Evolutionary conservation across 768 basidiomycete genomes (phyloP), one percentile per base, ranked within the genome.

Genomic region (Leccinum disarticulatum): DNA sequence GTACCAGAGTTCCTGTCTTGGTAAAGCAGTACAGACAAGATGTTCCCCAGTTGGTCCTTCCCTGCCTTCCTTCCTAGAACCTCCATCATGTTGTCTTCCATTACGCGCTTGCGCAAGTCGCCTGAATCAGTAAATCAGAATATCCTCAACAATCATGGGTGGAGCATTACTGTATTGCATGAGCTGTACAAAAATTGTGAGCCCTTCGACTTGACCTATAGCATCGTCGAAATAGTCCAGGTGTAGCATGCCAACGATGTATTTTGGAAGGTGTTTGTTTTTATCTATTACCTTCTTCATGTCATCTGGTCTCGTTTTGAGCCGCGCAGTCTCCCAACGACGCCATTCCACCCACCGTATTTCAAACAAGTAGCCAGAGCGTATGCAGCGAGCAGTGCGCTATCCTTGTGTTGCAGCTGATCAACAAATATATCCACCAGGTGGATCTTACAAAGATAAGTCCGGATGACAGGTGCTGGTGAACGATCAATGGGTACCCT

Each of bases 221-320:
- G 68, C 66, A 30, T 70, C 69, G 3, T 69, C 66, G n/a, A 69
- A 70, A 33, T 59, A 70, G 54, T 69, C 64, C 11, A 61, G 50
- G n/a, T 61, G 62, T 25, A 68, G 50, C 68, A 69, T 69, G 19
- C 54, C 56, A 13, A 69, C 51, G 5, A 69, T 70, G 7, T 61
- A 38, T 51, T 62, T 59, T 11, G 66, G 59, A 41, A 66, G 54
- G 19, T 30, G 51, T 7, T 57, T 36, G 9, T 59, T 58, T 3
- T 50, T 4, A 36, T 47, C 55, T 19, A 69, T 28, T 4, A 41
- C 25, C 15, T 61, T 46, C 15, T 57, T 46, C 62, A 69, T 63
- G 27, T 63, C 61, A 4, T 6, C 68, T 69, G 11, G 22, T 5
- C 9, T 15, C 13, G 14, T 28, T 31, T 3, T 64, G 2, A 60